Base-by-base conservation (phyloP, 345 rosid genomes). In the Firmiana major region DNA sequence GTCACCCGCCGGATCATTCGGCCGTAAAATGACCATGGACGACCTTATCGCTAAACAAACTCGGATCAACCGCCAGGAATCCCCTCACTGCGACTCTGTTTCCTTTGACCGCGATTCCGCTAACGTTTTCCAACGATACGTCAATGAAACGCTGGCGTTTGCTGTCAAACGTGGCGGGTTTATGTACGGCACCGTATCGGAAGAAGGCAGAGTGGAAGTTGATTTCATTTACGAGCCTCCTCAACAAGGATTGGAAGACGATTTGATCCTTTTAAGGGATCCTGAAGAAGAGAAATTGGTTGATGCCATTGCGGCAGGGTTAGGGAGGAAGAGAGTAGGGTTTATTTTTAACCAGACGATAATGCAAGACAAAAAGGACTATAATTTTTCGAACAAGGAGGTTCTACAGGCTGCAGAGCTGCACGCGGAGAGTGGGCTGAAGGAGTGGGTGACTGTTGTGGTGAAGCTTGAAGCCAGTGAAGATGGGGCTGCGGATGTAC, bases 21-120 rank as follows among this genome's bases (percentile, higher is more conserved):
- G 99, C 13, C 89, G 93, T 62, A 96, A 96, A 90, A 96, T 96
- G 99, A 96, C 99, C 6, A 91, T 96, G 77, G 98, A 92, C 45
- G 98, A 96, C 73, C 85, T 96, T 2, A 93, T 96, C 75, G 97
- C 99, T 17, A 88, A 84, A 28, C 99, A 96, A 89, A 93, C 92
- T 89, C 87, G 97, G 21, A 88, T 96, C 48, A 48, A 85, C 40
- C 89, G 99, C 16, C 98, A 96, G 81, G 98, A 93, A 77, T 85
- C 80, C 42, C 90, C 97, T 8, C 99, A 87, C 75, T 93, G 97
- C 81, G 94, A 90, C 26, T 84, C 93, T 0, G 92, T 92, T 9
- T 95, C 99, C 9, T 90, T 95, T 40, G 98, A 95, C 73, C 97
- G 96, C 26, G 91, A 89, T 63, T 89, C 89, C 40, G 97, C 97